A percentile compares a stretch with the other conserved stretches of the same genome.
These are phyloP conservation scores for Penicillium coprophilum DNA, from an alignment of 495 filamentous ascomycete genomes.

Conservation along the genomic window DNA sequence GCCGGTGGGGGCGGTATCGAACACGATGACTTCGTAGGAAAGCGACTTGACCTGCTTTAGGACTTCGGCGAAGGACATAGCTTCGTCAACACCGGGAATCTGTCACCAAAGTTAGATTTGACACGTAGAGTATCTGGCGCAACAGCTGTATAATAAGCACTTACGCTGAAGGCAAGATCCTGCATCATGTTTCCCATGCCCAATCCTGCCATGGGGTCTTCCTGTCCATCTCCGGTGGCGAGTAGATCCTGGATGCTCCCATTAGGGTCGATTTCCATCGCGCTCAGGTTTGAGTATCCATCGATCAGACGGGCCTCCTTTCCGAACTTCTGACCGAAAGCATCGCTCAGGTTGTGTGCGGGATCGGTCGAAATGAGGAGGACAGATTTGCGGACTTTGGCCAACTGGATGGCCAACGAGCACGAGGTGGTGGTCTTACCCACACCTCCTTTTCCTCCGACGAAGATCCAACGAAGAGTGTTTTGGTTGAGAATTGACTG, in stretches of 20 bases:
- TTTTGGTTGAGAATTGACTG: conserved; percentile 93
- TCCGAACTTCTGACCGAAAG: conserved; percentile 98
- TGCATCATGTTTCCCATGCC: conserved; percentile 76
- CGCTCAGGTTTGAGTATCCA: conserved; percentile 90
- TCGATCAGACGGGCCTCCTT: conserved; percentile 94
- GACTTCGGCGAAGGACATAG: conserved; percentile 99
- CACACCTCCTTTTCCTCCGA: conserved; percentile 98
- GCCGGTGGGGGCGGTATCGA: conserved; percentile 98
- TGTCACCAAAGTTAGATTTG: conserved; percentile 33
- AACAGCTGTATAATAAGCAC: conserved; percentile 28
- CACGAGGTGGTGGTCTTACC: conserved; percentile 99
- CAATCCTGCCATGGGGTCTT: conserved; percentile 63
- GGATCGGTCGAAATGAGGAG: conserved; percentile 98
- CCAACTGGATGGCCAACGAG: conserved; percentile 96
- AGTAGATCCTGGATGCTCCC: conserved; percentile 96
- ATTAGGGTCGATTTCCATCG: conserved; percentile 99
- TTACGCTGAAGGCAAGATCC: conserved; percentile 67
- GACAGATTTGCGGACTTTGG: conserved; percentile 91
- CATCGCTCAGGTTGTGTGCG: conserved; percentile 97
- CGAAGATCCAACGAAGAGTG: conserved; percentile 97
- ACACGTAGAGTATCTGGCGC: conserved; percentile 8
- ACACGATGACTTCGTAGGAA: conserved; percentile 97
- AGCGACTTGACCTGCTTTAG: conserved; percentile 99
- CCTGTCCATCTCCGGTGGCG: conserved; percentile 73
- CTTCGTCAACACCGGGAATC: conserved; percentile 98